These are phyloP conservation scores for Colletotrichum lupini DNA, from an alignment of 2,329 filamentous ascomycete species.

Conservation along the genomic window DNA sequence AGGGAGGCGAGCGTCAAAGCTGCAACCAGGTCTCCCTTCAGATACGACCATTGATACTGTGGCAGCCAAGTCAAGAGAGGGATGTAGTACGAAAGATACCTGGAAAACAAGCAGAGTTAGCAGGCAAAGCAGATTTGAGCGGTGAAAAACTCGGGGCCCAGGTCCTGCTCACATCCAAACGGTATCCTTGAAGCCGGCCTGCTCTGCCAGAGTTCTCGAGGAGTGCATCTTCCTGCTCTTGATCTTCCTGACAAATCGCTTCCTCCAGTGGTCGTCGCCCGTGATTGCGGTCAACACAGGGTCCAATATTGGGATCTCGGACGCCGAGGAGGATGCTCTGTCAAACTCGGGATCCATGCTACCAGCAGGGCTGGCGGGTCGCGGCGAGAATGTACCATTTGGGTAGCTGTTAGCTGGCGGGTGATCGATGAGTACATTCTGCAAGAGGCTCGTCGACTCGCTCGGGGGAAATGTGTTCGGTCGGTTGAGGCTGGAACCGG, in stretches of 20 bases:
- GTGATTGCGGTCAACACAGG: conserved; percentile 50
- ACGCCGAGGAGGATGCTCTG: conserved; percentile 47
- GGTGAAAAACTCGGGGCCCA: conserved; percentile 40
- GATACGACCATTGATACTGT: conserved; percentile 84
- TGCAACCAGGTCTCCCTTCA: conserved; percentile 87
- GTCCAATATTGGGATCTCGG: conserved; percentile 51
- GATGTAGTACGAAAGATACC: conserved; percentile 93
- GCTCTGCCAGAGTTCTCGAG: conserved; percentile 76
- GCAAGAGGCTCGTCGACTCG: conserved; percentile 65
- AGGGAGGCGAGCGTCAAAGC: conserved; percentile 98
- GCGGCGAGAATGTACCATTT: conserved; percentile 82
- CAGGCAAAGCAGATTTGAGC: background rate
- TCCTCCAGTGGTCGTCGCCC: conserved; percentile 58
- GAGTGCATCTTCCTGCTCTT: conserved; percentile 76
- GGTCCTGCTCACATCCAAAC: conserved; percentile 71
- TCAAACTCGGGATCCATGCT: conserved; percentile 47
- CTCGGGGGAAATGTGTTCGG: conserved; percentile 39
- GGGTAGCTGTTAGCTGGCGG: conserved; percentile 65
- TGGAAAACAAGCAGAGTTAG: conserved; percentile 45
- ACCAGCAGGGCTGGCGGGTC: conserved; percentile 61
- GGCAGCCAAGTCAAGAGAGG: conserved; percentile 90
- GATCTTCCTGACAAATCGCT: conserved; percentile 62
- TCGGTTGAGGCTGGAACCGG: conserved; percentile 38
- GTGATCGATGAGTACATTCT: conserved; percentile 45
- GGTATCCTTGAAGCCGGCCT: conserved; percentile 79